phyloP scores from a whole-genome alignment of 2,329 filamentous ascomycete genomes.

The Stachybotrys chlorohalonatus region DNA sequence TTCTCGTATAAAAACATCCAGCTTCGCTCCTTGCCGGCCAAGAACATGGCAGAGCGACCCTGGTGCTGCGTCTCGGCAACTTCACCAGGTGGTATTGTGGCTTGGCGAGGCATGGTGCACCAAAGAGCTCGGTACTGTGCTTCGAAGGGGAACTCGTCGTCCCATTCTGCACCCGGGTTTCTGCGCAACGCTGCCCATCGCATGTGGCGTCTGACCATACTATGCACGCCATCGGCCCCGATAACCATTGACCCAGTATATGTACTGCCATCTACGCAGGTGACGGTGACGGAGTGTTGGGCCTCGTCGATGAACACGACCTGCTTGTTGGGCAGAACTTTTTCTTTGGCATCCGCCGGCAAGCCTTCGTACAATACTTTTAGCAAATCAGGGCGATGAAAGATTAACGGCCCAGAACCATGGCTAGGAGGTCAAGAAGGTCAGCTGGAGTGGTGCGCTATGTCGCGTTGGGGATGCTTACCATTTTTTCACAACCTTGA shows the following conservation, averaged over 20 bases:
- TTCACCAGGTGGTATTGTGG: not conserved
- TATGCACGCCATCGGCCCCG: constrained; percentile 31
- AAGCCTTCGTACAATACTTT: not conserved
- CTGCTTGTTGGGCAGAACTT: not conserved
- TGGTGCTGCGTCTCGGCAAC: constrained; percentile 17
- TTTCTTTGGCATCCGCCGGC: not conserved
- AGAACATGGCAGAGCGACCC: constrained; percentile 15
- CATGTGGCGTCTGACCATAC: constrained; percentile 21
- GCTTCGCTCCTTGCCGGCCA: constrained; percentile 16
- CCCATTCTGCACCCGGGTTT: not conserved
- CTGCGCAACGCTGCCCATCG: not conserved
- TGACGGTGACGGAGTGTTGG: constrained; percentile 14
- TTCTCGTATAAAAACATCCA: constrained; percentile 25
- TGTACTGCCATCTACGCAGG: constrained; percentile 20
- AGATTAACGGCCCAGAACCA: not conserved
- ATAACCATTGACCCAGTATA: constrained; percentile 26
- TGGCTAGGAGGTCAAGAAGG: not conserved
- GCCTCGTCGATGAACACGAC: not conserved
- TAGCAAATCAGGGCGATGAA: not conserved
- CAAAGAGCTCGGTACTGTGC: not conserved
- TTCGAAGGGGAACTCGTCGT: not conserved
- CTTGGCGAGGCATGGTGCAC: not conserved
- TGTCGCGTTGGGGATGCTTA: not conserved
- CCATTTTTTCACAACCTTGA: not conserved
- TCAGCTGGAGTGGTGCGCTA: not conserved